Conservation (phyloP, 116 monocot genomes). For the Papilionanthe hybrid region DNA sequence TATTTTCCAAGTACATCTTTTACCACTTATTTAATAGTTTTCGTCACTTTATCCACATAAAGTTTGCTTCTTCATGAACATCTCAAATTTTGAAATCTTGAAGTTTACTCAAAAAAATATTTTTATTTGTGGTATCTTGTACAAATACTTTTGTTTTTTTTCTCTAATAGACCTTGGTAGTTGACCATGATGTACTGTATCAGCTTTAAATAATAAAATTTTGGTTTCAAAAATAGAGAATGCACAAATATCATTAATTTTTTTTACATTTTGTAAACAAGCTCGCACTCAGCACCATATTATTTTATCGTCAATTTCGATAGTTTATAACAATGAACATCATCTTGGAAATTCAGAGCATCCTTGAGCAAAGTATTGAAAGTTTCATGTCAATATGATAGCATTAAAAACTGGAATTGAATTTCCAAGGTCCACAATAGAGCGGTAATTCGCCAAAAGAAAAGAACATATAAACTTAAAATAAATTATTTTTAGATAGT, state of each 20-base stretch:
- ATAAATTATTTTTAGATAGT: neutral
- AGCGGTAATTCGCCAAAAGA: neutral
- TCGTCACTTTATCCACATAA: no score
- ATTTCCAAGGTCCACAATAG: neutral
- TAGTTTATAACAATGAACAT: neutral
- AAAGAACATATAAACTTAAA: neutral
- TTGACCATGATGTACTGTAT: no score
- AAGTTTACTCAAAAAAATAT: no score
- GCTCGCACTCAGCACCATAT: neutral
- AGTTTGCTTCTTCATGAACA: no score
- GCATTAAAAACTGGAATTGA: neutral
- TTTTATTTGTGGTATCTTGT: no score
- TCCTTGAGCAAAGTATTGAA: neutral
- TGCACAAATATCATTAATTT: neutral
- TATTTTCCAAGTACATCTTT: no score
- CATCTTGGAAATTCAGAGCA: neutral
- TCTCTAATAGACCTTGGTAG: no score
- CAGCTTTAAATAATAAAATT: no score
- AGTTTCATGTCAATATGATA: neutral
- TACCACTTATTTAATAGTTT: no score
- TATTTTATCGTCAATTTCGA: neutral
- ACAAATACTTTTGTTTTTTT: no score
- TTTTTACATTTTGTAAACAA: neutral
- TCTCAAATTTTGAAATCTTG: no score
- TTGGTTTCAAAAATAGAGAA: no score